A percentile compares a stretch with the other conserved stretches of the same genome.
Evolutionary conservation across 345 rosid genomes (phyloP).

Genomic region (Microcos paniculata): DNA sequence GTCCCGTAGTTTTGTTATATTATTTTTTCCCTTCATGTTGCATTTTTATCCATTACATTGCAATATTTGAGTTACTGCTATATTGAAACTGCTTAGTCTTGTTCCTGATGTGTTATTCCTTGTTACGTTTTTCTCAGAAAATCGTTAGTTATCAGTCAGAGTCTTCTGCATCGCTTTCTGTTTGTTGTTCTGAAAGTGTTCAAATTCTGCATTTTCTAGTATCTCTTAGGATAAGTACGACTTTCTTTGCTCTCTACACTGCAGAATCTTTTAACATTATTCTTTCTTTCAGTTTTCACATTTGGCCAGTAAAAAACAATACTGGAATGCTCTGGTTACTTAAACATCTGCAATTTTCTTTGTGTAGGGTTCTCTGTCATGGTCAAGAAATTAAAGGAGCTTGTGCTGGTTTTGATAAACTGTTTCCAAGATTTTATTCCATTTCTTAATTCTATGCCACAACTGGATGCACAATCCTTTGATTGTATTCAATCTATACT

Average conservation of each 20-base stretch:
- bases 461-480: conserved; percentile 57
- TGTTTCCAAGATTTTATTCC: conserved; percentile 74
- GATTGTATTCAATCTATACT: conserved; percentile 58
- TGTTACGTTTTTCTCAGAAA: background rate
- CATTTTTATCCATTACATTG: background rate
- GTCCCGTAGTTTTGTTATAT: background rate
- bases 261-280: background rate
- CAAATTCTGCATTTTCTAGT: background rate
- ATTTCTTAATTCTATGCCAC: conserved; percentile 39
- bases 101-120: background rate
- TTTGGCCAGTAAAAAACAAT: background rate
- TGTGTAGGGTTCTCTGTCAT: conserved; percentile 48
- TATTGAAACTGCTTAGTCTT: conserved; percentile 5
- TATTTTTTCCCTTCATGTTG: background rate
- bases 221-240: background rate
- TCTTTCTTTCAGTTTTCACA: background rate
- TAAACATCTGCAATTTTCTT: conserved; percentile 12
- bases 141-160: background rate
- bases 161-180: background rate
- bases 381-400: conserved; percentile 52
- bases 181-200: conserved; percentile 11
- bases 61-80: background rate
- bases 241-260: background rate
- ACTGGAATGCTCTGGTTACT: background rate
- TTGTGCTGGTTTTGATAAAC: conserved; percentile 62